These are phyloP conservation scores for Geotrichum europaeum DNA, from an alignment of 1,139 yeast genomes.

Conservation along the genomic window DNA sequence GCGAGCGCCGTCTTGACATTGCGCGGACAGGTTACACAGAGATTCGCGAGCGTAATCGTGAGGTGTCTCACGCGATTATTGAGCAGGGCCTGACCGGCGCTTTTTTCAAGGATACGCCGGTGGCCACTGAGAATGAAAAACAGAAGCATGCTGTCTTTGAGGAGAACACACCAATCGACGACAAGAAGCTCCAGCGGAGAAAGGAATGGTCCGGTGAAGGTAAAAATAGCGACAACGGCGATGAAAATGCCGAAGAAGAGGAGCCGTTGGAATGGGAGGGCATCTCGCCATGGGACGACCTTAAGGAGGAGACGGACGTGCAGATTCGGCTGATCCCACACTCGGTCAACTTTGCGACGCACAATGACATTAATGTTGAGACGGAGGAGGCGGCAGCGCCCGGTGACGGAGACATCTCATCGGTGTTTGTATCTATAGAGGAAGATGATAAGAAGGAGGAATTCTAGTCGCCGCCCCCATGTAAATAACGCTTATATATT, in stretches of 20 bases:
- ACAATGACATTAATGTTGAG: background rate
- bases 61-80: conserved; percentile 2
- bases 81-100: background rate
- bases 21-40: conserved; percentile 1
- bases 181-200: background rate
- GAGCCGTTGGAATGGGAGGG: conserved; percentile 27
- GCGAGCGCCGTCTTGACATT: background rate
- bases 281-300: conserved; percentile 27
- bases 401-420: background rate
- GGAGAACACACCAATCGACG: background rate
- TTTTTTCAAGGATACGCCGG: background rate
- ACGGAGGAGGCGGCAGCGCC: background rate
- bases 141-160: background rate
- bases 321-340: conserved; percentile 28
- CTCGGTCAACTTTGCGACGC: conserved; percentile 19
- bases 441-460: conserved; percentile 1
- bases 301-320: conserved; percentile 27
- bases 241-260: conserved; percentile 15
- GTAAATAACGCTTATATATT: background rate
- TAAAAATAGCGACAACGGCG: conserved; percentile 1
- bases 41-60: conserved; percentile 9
- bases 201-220: background rate
- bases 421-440: conserved; percentile 5
- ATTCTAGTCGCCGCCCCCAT: background rate
- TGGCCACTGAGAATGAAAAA: background rate